phyloP scores from a whole-genome alignment of 306 rosid genomes.

The Rosa rugosa region DNA sequence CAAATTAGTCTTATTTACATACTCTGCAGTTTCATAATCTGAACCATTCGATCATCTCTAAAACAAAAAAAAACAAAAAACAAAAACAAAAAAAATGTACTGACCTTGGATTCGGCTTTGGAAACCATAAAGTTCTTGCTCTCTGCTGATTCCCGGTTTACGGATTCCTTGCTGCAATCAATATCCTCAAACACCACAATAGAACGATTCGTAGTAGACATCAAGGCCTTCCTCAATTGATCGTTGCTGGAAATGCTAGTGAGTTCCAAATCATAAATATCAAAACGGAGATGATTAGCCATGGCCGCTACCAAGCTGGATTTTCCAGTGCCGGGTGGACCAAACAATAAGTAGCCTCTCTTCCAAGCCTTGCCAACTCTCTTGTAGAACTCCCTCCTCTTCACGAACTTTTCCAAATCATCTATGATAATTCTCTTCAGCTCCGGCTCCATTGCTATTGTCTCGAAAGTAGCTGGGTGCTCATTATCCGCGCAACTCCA shows the following conservation, averaged over 20 bases:
- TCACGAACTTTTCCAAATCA: not conserved
- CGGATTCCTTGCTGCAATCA: constrained; percentile 24
- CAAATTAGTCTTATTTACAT: not conserved
- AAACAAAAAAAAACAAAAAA: not conserved
- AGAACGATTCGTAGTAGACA: constrained; percentile 15
- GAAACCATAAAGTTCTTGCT: not conserved
- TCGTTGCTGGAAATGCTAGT: constrained; percentile 25
- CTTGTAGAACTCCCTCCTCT: constrained; percentile 17
- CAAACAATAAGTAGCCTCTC: constrained; percentile 41
- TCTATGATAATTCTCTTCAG: not conserved
- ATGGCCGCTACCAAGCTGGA: constrained; percentile 28
- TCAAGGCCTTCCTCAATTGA: constrained; percentile 25
- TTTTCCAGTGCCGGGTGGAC: constrained; percentile 40
- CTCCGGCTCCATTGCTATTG: constrained; percentile 22
- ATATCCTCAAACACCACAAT: constrained; percentile 38
- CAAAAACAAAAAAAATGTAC: not conserved
- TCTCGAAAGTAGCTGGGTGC: constrained; percentile 41
- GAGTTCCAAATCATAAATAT: constrained; percentile 38
- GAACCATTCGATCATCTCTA: not conserved
- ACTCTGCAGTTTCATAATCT: not conserved
- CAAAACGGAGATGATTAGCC: constrained; percentile 44
- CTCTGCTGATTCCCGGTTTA: constrained; percentile 2
- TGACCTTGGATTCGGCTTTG: not conserved
- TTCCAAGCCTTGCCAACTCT: constrained; percentile 50
- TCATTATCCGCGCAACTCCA: constrained; percentile 39